These are phyloP conservation scores for Sporothrix luriei DNA, from an alignment of 2,329 filamentous ascomycete species.

Conservation along the genomic window DNA sequence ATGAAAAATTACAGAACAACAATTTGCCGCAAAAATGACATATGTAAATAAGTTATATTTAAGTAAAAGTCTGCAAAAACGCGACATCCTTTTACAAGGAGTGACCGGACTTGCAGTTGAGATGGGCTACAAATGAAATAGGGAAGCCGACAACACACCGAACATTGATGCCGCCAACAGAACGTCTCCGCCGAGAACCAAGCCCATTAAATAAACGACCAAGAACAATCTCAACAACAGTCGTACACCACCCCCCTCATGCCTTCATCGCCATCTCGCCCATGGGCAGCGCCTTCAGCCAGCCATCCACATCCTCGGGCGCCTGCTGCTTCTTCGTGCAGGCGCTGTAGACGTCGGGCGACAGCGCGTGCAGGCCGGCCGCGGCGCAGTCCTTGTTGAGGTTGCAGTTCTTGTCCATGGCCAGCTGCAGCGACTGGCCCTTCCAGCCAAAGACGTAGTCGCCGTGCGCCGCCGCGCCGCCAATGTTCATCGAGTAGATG, in stretches of 20 bases:
- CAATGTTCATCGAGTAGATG: slow-evolving; percentile 51
- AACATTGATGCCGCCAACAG: neutral
- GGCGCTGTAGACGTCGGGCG: slow-evolving; percentile 50
- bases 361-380: slow-evolving; percentile 51
- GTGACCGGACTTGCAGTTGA: neutral
- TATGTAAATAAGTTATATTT: neutral
- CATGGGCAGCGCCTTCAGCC: slow-evolving; percentile 44
- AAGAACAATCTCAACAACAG: neutral
- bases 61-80: neutral
- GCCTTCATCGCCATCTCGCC: slow-evolving; percentile 42
- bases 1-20: neutral
- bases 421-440: slow-evolving; percentile 52
- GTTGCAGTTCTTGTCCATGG: slow-evolving; percentile 53
- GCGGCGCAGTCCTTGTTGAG: slow-evolving; percentile 50
- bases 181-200: neutral
- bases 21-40: neutral
- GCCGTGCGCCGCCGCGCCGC: slow-evolving; percentile 53
- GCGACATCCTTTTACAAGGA: too few relatives aligned
- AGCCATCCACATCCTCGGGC: slow-evolving; percentile 54
- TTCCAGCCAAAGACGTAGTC: slow-evolving; percentile 59
- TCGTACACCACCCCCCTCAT: slow-evolving; percentile 23
- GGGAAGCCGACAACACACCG: neutral
- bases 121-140: slow-evolving; percentile 19
- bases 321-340: slow-evolving; percentile 53
- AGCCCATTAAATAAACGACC: neutral